phyloP scores from a whole-genome alignment of 2,329 filamentous ascomycete genomes.

The Tetracladium maxilliforme region DNA sequence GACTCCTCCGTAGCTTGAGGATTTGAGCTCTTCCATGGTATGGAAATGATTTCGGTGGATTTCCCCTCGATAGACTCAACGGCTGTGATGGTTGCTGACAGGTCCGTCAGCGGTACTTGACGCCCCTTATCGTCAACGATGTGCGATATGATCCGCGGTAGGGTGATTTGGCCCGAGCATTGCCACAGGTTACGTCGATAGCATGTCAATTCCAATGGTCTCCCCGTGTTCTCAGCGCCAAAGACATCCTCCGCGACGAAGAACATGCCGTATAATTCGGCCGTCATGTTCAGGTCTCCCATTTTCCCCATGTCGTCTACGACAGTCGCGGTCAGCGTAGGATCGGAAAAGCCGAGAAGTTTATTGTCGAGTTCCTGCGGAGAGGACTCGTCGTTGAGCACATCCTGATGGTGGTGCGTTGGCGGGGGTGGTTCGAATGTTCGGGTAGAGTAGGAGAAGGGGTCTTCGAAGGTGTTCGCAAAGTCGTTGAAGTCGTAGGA shows the following conservation, averaged over 20 bases:
- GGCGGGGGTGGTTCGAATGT: conserved; percentile 23
- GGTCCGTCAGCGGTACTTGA: conserved; percentile 59
- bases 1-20: conserved; percentile 11
- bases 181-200: conserved; percentile 93
- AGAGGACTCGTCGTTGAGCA: conserved; percentile 6
- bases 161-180: conserved; percentile 72
- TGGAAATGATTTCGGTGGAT: conserved; percentile 83
- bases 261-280: conserved; percentile 79
- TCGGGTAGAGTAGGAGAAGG: conserved; percentile 41
- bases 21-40: conserved; percentile 68
- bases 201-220: conserved; percentile 74
- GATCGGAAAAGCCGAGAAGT: conserved; percentile 58
- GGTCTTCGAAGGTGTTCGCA: conserved; percentile 49
- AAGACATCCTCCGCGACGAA: conserved; percentile 76
- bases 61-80: conserved; percentile 90
- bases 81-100: conserved; percentile 72
- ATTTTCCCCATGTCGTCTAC: conserved; percentile 52
- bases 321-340: conserved; percentile 42
- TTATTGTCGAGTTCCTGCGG: conserved; percentile 49
- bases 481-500: conserved; percentile 46
- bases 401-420: conserved; percentile 8
- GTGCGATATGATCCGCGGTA: conserved; percentile 59
- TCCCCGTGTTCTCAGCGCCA: conserved; percentile 23
- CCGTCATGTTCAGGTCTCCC: conserved; percentile 52
- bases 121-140: conserved; percentile 66